Evolutionary conservation across 306 rosid species (phyloP), one percentile per base, ranked within the genome.

Genomic region (Argentina anserina): DNA sequence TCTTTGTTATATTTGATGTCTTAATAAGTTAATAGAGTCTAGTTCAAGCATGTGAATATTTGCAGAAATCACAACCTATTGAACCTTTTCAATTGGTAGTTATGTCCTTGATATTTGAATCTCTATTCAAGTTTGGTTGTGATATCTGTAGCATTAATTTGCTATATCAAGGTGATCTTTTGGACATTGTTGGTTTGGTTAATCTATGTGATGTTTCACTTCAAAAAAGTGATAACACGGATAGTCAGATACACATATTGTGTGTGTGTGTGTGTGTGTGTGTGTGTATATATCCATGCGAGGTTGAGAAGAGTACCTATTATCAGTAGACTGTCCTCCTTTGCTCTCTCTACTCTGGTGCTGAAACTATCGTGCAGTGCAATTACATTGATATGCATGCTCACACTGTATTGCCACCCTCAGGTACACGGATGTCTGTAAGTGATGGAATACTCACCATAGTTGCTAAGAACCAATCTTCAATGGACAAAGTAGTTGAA

Each of bases 371-470:
- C 61, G 20, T 33, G 33, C n/a, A 7, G 29, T 56, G 50, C 10
- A 59, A 59, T 61, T 31, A 15, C 65, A 14, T 29, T 60, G 37
- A 67, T 46, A 67, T 42, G 25, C 10, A 72, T 87, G 50, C 76
- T 72, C 33, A 49, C 73, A 63, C 56, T 78, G 39, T 76, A 65
- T 76, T 49, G 34, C 63, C 46, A 33, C 70, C 6, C 31, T 61
- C 89, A 94, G 98, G 98, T 84, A 96, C 89, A 61, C 89, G 97
- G 47, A 73, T 94, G 46, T 89, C 96, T 9, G 95, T 94, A 25
- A 86, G 88, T n/a, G 98, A 91, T 80, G 96, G 95, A 78, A 80
- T 96, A 53, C 92, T 94, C 71, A 94, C 97, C 56, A 72, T 94
- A 78, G 80, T 85, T 76, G 92, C 96, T 43, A 94, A 91, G 83